These are phyloP conservation scores for Aureobasidium leucospermi DNA, from an alignment of 2,329 filamentous ascomycete genomes.

Conservation along the genomic window DNA sequence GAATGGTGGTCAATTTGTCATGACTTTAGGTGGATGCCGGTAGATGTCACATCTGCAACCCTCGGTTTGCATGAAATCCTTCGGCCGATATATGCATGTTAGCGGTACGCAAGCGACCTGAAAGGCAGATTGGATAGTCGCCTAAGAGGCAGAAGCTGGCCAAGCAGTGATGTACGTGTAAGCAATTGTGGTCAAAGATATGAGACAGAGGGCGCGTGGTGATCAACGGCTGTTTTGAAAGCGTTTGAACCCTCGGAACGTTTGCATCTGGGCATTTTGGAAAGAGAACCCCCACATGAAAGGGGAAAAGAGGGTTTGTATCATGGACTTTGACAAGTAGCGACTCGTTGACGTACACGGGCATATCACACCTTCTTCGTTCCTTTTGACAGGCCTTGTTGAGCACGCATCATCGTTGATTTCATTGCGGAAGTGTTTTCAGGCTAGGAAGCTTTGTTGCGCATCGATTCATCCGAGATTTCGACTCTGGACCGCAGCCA, in stretches of 20 bases:
- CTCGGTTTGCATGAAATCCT: background rate
- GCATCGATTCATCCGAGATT: slow-evolving; percentile 6
- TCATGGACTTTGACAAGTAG: background rate
- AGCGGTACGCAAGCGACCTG: background rate
- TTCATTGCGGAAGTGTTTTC: background rate
- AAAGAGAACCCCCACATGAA: slow-evolving; percentile 8
- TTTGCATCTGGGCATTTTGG: background rate
- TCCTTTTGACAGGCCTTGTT: background rate
- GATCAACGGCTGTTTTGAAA: background rate
- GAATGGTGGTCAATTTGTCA: too few species aligned
- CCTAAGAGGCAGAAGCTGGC: background rate
- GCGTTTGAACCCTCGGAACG: background rate
- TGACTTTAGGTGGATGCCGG: too few species aligned
- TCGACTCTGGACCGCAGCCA: slow-evolving; percentile 8
- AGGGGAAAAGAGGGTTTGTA: slow-evolving; percentile 3
- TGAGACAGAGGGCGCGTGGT: slow-evolving; percentile 6
- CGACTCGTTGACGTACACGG: background rate
- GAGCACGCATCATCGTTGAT: slow-evolving; percentile 1
- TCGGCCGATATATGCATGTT: background rate
- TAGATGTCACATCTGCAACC: too few species aligned
- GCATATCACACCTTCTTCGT: background rate
- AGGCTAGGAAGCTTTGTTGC: background rate
- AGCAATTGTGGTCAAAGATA: background rate
- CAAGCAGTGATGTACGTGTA: background rate
- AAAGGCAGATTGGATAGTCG: background rate